A percentile compares a stretch with the other conserved stretches of the same genome.
These are phyloP conservation scores for Funneliformis caledonium DNA, from an alignment of 371 early-diverging fungal genomes.

Conservation along the genomic window DNA sequence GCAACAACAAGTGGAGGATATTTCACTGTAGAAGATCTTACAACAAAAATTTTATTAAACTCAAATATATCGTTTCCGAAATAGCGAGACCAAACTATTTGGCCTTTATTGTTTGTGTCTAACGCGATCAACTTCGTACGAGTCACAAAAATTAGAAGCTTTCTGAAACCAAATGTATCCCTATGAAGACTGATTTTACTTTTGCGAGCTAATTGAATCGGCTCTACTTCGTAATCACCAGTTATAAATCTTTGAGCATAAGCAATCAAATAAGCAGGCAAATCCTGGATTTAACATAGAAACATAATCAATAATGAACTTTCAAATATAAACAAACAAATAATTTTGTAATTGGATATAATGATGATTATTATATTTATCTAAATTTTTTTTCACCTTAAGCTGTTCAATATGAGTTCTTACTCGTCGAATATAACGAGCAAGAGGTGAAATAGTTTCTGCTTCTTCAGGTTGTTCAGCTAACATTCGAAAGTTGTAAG, in stretches of 20 bases:
- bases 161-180: slow-evolving; percentile 86
- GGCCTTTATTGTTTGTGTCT: slow-evolving; percentile 74
- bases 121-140: slow-evolving; percentile 77
- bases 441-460: slow-evolving; percentile 51
- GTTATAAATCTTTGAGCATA: slow-evolving; percentile 42
- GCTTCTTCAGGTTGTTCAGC: slow-evolving; percentile 56
- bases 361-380: no score
- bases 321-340: no score
- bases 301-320: slow-evolving; percentile 45
- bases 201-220: slow-evolving; percentile 46
- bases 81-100: slow-evolving; percentile 77
- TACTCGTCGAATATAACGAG: slow-evolving; percentile 75
- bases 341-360: no score
- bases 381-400: no score
- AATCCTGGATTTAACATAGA: slow-evolving; percentile 29
- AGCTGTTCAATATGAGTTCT: slow-evolving; percentile 58
- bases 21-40: slow-evolving; percentile 71
- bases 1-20: slow-evolving; percentile 79
- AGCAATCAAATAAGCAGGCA: slow-evolving; percentile 45
- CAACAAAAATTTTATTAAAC: slow-evolving; percentile 60
- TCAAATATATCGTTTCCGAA: slow-evolving; percentile 46
- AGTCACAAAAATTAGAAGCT: slow-evolving; percentile 80
- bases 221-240: slow-evolving; percentile 41
- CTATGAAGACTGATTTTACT: slow-evolving; percentile 51
- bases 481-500: background rate